A percentile compares a stretch with the other conserved stretches of the same genome.
These are phyloP conservation scores for Strigomonas oncopelti DNA, from an alignment of 208 protist species.

Conservation along the genomic window DNA sequence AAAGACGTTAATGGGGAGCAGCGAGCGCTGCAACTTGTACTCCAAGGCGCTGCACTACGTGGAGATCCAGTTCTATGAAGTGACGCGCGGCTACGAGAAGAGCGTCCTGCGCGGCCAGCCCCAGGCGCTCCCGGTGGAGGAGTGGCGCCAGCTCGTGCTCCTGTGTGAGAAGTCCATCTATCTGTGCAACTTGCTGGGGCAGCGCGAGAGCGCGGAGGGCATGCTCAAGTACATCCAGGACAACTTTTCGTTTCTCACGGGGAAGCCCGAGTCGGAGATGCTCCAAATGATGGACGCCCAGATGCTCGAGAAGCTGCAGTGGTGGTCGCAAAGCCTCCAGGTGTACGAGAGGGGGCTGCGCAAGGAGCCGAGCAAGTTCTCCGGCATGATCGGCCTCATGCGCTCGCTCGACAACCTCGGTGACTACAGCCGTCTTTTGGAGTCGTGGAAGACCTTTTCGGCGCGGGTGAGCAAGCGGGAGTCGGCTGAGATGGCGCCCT, in stretches of 20 bases:
- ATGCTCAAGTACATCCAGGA: conserved; percentile 94
- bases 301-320: conserved; percentile 96
- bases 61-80: conserved; percentile 88
- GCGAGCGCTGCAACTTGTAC: conserved; percentile 91
- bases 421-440: conserved; percentile 87
- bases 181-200: conserved; percentile 98
- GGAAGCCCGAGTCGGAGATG: conserved; percentile 58
- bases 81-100: conserved; percentile 69
- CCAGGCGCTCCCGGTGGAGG: conserved; percentile 46
- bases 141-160: conserved; percentile 64
- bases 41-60: conserved; percentile 95
- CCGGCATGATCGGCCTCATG: conserved; percentile 93
- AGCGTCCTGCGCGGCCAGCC: conserved; percentile 60
- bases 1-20: conserved; percentile 87
- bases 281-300: conserved; percentile 84
- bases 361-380: conserved; percentile 79
- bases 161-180: conserved; percentile 93
- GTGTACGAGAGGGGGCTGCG: conserved; percentile 83
- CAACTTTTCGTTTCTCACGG: conserved; percentile 83
- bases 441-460: conserved; percentile 74
- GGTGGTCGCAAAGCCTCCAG: conserved; percentile 96
- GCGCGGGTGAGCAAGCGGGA: conserved; percentile 65
- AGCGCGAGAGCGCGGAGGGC: conserved; percentile 96
- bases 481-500: conserved; percentile 85
- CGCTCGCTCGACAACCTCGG: conserved; percentile 96